Base-by-base conservation (phyloP, 2,329 filamentous ascomycete species). In the Cryphonectria radicalis region DNA sequence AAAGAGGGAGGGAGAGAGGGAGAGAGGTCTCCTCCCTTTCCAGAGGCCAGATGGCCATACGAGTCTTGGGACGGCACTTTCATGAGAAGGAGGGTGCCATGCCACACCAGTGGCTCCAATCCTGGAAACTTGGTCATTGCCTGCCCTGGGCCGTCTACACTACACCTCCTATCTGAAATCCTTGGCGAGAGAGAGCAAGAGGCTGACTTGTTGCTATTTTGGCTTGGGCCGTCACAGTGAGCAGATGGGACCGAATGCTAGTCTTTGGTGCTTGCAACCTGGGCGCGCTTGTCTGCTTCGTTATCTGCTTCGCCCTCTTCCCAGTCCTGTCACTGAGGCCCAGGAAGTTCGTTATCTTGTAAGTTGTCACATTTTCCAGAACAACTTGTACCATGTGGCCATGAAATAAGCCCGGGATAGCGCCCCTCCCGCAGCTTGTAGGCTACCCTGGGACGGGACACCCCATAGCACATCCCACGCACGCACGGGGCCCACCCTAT, bases 341-440 rank as follows among this genome's bases (percentile, higher is more conserved):
- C 76, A 90, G 93, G 82, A 99, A 98, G 86, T 98, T 99, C 86
- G 95, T 95, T 69, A 94, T 97, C 75, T 82, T 98, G 96, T 98
- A 90, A 92, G 95, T 95, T 74, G 75, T 76, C 74, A 73, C 74
- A 71, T 75, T 73, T 66, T 70, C 67, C 68, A n/a, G 8, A 35
- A 25, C 28, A 72, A 28, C 28, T 68, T 69, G 70, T 73, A 73
- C 68, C 68, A 67, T 69, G 57, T 73, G 66, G 63, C 28, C 57
- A 60, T 40, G 43, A 32, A 35, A 60, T 42, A 63, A 60, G 53
- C 50, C 50, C 37, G 66, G 11, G n/a, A 68, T 65, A 46, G 70
- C 62, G 60, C 69, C 64, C 55, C 37, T 66, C 63, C 35, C 62
- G 66, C 66, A 43, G 66, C 60, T 32, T 32, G 19, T 14, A 37